phyloP scores from a whole-genome alignment of 495 filamentous ascomycete genomes.

The Aspergillus panamensis region DNA sequence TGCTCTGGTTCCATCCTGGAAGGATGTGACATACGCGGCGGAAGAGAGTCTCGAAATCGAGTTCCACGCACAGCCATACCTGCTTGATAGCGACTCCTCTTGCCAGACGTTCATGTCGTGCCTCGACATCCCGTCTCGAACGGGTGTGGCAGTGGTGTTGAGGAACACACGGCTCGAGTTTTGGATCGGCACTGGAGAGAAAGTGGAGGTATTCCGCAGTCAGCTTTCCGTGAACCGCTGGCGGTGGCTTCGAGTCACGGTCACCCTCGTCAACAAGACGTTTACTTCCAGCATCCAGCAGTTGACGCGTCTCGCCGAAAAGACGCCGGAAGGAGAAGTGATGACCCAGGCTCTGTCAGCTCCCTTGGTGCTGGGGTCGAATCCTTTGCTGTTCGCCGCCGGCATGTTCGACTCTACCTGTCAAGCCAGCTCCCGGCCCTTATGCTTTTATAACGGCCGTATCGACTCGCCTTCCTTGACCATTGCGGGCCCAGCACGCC shows the following conservation, averaged over 20 bases:
- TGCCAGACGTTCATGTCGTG: background rate
- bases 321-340: background rate
- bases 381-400: background rate
- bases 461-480: background rate
- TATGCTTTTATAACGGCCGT: conserved; percentile 3
- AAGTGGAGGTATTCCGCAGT: background rate
- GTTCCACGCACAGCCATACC: background rate
- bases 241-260: background rate
- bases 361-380: background rate
- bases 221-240: background rate
- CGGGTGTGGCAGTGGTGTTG: background rate
- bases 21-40: background rate
- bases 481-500: background rate
- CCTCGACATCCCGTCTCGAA: background rate
- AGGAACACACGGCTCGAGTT: background rate
- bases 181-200: background rate
- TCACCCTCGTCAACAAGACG: background rate
- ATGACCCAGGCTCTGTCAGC: background rate
- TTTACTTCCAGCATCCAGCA: background rate
- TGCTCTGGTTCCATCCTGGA: background rate
- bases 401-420: background rate
- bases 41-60: background rate
- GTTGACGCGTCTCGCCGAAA: background rate
- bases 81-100: background rate
- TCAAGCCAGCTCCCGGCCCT: background rate